These are phyloP conservation scores for Venturia carpophila DNA, from an alignment of 2,329 filamentous ascomycete genomes.

Conservation along the genomic window DNA sequence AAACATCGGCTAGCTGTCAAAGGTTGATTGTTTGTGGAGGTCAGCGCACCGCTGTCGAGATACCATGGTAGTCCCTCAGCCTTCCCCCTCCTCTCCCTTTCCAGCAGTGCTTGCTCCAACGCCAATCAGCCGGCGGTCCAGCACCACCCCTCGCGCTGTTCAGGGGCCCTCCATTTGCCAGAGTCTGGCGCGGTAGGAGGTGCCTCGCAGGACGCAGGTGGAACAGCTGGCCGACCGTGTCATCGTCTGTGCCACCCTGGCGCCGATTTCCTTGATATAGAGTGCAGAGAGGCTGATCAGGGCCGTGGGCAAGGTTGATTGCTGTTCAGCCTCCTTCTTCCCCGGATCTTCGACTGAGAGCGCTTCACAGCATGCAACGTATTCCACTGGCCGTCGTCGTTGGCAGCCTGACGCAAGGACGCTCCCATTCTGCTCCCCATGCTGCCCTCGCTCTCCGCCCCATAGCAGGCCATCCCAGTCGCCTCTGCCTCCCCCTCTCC, in stretches of 20 bases:
- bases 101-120: not conserved
- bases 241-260: not conserved
- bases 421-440: not conserved
- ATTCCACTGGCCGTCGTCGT: not conserved
- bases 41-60: too few species aligned
- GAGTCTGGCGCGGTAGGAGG: too few species aligned
- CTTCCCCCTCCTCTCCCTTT: not conserved
- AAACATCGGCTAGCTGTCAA: too few species aligned
- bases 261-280: not conserved
- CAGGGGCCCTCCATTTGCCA: not conserved
- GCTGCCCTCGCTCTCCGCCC: not conserved
- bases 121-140: not conserved
- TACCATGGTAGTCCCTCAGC: too few species aligned
- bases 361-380: not conserved
- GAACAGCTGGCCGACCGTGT: not conserved
- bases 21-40: too few species aligned
- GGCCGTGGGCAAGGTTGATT: too few species aligned
- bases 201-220: too few species aligned
- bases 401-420: not conserved
- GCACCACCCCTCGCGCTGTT: not conserved
- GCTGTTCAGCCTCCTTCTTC: not conserved
- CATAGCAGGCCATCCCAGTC: constrained; percentile 2
- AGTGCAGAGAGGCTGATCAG: not conserved
- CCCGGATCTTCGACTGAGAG: not conserved
- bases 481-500: not conserved